Percentiles rank a stretch among this genome's conserved stretches.
phyloP scores from a whole-genome alignment of 306 rosid species.

The Senna siamea region DNA sequence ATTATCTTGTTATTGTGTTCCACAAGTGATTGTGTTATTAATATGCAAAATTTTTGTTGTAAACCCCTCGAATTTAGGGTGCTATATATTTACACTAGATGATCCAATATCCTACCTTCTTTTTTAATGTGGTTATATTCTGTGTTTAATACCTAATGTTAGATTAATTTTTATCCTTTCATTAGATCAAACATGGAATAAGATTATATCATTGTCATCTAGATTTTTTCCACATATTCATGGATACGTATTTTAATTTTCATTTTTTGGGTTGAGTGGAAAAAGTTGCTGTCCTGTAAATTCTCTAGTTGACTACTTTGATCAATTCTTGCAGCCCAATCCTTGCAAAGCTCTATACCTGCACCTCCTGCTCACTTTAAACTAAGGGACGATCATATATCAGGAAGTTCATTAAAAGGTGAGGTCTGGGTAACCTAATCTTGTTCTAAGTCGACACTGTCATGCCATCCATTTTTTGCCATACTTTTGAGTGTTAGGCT shows the following conservation, averaged over 20 bases:
- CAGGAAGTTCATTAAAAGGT: conserved; percentile 99
- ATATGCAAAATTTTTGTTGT: background rate
- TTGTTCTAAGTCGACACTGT: background rate
- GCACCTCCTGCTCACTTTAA: conserved; percentile 91
- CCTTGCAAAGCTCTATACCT: conserved; percentile 89
- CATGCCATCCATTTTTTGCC: background rate
- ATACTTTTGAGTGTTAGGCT: background rate
- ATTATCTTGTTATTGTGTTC: background rate
- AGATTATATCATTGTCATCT: background rate
- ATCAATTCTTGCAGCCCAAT: conserved; percentile 53
- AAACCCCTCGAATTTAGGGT: background rate
- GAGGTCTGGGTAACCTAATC: conserved; percentile 28
- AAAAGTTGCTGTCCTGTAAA: background rate
- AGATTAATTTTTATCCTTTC: background rate
- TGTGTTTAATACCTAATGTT: too few relatives aligned
- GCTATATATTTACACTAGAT: background rate
- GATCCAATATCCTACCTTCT: background rate
- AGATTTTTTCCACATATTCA: background rate
- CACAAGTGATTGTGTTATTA: conserved; percentile 3
- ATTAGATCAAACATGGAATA: background rate
- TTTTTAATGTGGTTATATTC: background rate
- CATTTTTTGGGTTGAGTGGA: background rate
- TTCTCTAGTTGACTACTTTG: conserved; percentile 13
- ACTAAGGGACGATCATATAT: conserved; percentile 86
- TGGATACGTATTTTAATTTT: background rate